Base-by-base conservation (phyloP, 208 protist species). In the Tritrichomonas musculus region DNA sequence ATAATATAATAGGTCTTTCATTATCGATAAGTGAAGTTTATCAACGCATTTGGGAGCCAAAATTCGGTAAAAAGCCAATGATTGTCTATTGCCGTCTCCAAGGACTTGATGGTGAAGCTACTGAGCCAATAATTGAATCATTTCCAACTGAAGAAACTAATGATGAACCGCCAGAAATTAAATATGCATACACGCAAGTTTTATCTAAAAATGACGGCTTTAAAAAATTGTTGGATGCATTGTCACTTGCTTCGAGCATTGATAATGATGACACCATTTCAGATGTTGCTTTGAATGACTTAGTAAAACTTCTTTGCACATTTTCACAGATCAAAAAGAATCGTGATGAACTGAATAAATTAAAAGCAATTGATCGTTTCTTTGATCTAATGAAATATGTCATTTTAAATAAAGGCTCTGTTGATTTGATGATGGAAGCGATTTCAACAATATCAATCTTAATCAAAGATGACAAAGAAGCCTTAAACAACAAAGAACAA, bases 31-130 rank as follows among this genome's bases (percentile, higher is more conserved):
- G n/a, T 3, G 92, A 92, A 25, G 97, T 98, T 1, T 97, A 98
- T 92, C 96, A 98, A 77, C 93, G 96, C 17, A 96, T 98, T 22
- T 97, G 97, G 97, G 44, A 57, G 0, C 53, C 84, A 72, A 50
- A 50, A 36, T 25, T 82, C 27, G 77, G 47, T 39, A 44, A 44
- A n/a, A 88, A 33, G 0, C 95, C 97, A 17, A 98, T 98, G 97
- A 93, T 94, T 5, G 95, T 98, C 8, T 60, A 97, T 27, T 98
- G 97, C 92, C 92, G 97, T 36, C 64, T 95, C 53, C 96, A 98
- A 94, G 97, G 97, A 33, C 92, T 98, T 3, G 97, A 98, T 94
- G 97, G 97, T 22, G 97, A 98, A 94, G 97, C 97, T 49, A 98
- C 97, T 9, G 97, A 98, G 93, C 94, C 95, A 53, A 96, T 96